Evolutionary conservation across 257 asterid species (phyloP).

Genomic region (Nicotiana obtusifolia): DNA sequence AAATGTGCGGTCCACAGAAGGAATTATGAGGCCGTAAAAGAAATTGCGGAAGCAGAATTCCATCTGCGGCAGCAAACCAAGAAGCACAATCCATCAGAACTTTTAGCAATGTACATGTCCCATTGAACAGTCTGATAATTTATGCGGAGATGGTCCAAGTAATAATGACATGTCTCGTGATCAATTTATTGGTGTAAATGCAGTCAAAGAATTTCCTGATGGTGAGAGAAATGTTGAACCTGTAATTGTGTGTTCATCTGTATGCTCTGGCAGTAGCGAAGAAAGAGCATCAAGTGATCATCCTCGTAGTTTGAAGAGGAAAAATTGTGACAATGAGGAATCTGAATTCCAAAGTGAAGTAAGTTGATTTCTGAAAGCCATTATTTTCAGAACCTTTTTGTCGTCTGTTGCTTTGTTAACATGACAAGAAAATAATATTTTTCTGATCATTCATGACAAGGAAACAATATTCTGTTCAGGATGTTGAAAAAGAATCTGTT

Average conservation of each 20-base stretch:
- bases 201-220: slow-evolving; percentile 27
- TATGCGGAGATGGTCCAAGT: slow-evolving; percentile 26
- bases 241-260: slow-evolving; percentile 75
- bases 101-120: not conserved
- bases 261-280: slow-evolving; percentile 73
- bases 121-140: slow-evolving; percentile 29
- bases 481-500: slow-evolving; percentile 58
- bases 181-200: slow-evolving; percentile 14
- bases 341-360: slow-evolving; percentile 74
- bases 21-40: too few species aligned
- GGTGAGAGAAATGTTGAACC: slow-evolving; percentile 53
- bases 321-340: slow-evolving; percentile 48
- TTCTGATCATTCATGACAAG: too few species aligned
- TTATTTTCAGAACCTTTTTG: not conserved
- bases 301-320: slow-evolving; percentile 54
- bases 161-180: slow-evolving; percentile 32
- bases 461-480: slow-evolving; percentile 40
- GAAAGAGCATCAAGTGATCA: slow-evolving; percentile 68
- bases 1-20: too few species aligned
- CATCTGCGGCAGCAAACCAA: too few species aligned
- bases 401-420: not conserved
- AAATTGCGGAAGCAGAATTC: too few species aligned
- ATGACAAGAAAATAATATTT: not conserved
- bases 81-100: too few species aligned
- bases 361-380: slow-evolving; percentile 25